Evolutionary conservation across 2,329 filamentous ascomycete genomes (phyloP), one percentile per base, ranked within the genome.

Genomic region (Sarocladium kiliense): DNA sequence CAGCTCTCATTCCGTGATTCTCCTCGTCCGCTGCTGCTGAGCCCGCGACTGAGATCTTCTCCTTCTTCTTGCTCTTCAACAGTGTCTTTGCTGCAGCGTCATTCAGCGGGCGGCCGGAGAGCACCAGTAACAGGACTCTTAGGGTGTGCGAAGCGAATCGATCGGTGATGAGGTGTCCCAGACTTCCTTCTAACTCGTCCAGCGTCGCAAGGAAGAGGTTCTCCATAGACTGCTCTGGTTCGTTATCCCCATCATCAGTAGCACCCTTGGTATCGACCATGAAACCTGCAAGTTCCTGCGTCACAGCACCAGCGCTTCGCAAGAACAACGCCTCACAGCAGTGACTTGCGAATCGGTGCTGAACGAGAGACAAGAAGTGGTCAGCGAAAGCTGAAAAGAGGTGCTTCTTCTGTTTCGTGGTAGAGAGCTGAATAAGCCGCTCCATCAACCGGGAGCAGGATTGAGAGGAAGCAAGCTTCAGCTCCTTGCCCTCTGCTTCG

Each of bases 271-370:
- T 69, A 36, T 75, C 73, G 30, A 75, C 58, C n/a, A 68, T 68
- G 62, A 66, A 75, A 44, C 67, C 80, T 1, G 67, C 78, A 69
- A 89, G 71, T 70, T 96, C 92, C 58, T 86, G 77, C 14, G 87
- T 88, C 36, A 96, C 88, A 11, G 88, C 74, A 1, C 89, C 87
- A 0, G 92, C 92, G 1, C 89, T 88, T 60, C 89, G 84, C 50
- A 92, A 77, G 69, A 99, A 97, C 30, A 99, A 79, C 25, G 90
- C 90, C 74, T 99, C 94, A 68, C 92, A 97, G 73, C 93, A 97
- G 75, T 99, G 94, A 58, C 92, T 96, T 4, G 94, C 94, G 65
- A 99, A 99, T 18, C 94, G 88, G 73, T 99, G 94, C 68, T 95
- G 92, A 53, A 97, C 86, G 26, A 99, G 81, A 63, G 92, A 87